Percentiles rank a stretch among this genome's conserved stretches.
Evolutionary conservation across 1,284 basidiomycete species (phyloP).

Genomic region (Phlebopus sp.): DNA sequence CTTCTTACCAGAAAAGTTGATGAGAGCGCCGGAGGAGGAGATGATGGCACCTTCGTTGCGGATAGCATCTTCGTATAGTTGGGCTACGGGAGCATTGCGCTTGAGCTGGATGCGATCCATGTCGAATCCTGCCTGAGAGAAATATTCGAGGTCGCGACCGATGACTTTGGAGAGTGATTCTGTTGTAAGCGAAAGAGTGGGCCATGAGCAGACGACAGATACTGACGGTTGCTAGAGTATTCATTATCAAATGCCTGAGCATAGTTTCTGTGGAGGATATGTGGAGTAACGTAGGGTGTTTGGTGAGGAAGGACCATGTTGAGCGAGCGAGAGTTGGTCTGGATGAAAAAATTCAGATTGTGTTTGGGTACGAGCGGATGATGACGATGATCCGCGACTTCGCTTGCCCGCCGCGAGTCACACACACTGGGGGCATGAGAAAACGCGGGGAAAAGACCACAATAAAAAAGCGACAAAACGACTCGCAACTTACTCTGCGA

Average conservation of each 20-base stretch:
- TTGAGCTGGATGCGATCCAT: conserved; percentile 88
- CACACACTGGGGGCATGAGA: conserved; percentile 3
- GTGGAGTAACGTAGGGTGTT: conserved; percentile 80
- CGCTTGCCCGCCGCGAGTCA: conserved; percentile 13
- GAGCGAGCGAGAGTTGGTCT: conserved; percentile 9
- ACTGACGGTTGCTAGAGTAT: conserved; percentile 51
- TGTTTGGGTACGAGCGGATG: too few species aligned
- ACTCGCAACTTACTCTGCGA: conserved; percentile 21
- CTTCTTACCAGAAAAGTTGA: conserved; percentile 99
- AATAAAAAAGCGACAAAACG: conserved; percentile 1
- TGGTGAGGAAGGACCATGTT: conserved; percentile 60
- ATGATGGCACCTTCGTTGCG: conserved; percentile 98
- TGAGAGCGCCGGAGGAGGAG: conserved; percentile 92
- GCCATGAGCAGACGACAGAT: conserved; percentile 18
- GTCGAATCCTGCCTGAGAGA: conserved; percentile 99
- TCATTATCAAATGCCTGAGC: conserved; percentile 70
- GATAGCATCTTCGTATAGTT: conserved; percentile 98
- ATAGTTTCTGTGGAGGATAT: conserved; percentile 81
- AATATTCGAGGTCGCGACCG: conserved; percentile 92
- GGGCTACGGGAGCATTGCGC: conserved; percentile 93
- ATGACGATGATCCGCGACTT: conserved; percentile 25
- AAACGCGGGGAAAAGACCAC: neutral
- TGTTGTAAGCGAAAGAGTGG: conserved; percentile 11
- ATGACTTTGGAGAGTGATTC: conserved; percentile 53
- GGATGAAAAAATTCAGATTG: too few species aligned